Evolutionary conservation across 768 basidiomycete species (phyloP).

Genomic region (Leucogyrophana mollusca): DNA sequence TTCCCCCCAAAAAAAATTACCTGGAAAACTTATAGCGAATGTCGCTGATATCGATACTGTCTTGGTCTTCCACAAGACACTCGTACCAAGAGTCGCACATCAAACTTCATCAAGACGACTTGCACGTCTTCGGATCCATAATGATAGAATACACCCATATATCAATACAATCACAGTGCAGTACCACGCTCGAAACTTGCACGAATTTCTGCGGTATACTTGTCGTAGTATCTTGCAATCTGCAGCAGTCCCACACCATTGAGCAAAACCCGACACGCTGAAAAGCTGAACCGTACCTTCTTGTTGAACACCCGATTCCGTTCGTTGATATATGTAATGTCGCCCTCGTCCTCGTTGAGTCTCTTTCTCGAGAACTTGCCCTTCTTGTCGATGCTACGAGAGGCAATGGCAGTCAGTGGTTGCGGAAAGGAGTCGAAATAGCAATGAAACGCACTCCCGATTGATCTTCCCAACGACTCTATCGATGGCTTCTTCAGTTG

Average conservation of each 20-base stretch:
- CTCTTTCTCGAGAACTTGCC: constrained; percentile 87
- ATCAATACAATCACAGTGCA: constrained; percentile 55
- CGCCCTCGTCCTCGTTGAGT: constrained; percentile 89
- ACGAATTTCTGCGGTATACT: constrained; percentile 94
- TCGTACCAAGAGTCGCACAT: no score
- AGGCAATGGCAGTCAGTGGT: background rate
- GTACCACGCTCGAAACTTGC: constrained; percentile 98
- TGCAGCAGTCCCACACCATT: no score
- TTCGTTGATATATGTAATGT: constrained; percentile 99
- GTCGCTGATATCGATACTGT: no score
- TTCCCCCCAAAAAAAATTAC: no score
- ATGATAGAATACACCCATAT: constrained; percentile 1
- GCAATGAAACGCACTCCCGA: constrained; percentile 65
- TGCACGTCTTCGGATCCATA: no score
- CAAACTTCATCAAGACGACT: no score
- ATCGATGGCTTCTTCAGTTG: constrained; percentile 94
- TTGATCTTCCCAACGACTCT: constrained; percentile 90
- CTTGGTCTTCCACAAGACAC: no score
- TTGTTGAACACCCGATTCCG: constrained; percentile 98
- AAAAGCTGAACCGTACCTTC: constrained; percentile 79
- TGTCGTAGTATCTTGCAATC: constrained; percentile 96
- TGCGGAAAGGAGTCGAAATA: background rate
- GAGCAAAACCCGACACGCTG: background rate
- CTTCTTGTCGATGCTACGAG: constrained; percentile 79
- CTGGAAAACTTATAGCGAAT: no score